A percentile compares a stretch with the other conserved stretches of the same genome.
These are phyloP conservation scores for Trichoderma lentiforme DNA, from an alignment of 2,329 filamentous ascomycete genomes.

Conservation along the genomic window DNA sequence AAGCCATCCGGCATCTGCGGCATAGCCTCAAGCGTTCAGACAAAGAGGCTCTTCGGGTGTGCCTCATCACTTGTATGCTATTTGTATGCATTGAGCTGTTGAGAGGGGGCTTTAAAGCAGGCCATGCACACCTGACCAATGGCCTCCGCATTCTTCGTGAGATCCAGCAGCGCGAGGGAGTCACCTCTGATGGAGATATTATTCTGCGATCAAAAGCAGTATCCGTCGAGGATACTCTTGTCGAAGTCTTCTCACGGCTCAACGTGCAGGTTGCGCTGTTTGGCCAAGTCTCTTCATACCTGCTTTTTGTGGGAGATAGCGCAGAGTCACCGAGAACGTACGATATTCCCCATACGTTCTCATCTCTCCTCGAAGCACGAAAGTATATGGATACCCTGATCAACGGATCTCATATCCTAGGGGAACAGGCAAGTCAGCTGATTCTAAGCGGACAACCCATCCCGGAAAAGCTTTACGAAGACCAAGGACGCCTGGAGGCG, in stretches of 20 bases:
- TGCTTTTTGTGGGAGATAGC: slow-evolving; percentile 9
- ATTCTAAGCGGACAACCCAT: background rate
- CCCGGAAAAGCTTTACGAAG: background rate
- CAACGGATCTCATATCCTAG: background rate
- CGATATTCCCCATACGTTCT: slow-evolving; percentile 8
- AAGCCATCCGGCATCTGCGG: slow-evolving; percentile 36
- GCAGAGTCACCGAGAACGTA: slow-evolving; percentile 18
- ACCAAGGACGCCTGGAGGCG: background rate
- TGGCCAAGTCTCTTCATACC: slow-evolving; percentile 25
- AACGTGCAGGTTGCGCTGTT: slow-evolving; percentile 29
- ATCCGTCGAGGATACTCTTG: slow-evolving; percentile 20
- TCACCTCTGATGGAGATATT: slow-evolving; percentile 4
- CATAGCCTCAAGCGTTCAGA: slow-evolving; percentile 25
- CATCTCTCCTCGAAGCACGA: slow-evolving; percentile 1
- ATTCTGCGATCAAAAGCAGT: slow-evolving; percentile 13
- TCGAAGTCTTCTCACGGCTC: slow-evolving; percentile 29
- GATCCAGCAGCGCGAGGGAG: slow-evolving; percentile 12
- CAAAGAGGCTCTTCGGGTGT: slow-evolving; percentile 32
- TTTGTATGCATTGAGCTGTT: slow-evolving; percentile 41
- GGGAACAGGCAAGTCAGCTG: background rate
- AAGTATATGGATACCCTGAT: slow-evolving; percentile 9
- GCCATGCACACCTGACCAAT: slow-evolving; percentile 30
- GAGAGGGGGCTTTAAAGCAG: slow-evolving; percentile 29
- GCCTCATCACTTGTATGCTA: slow-evolving; percentile 40
- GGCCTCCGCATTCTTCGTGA: slow-evolving; percentile 30